Conservation (phyloP, 78 protist genomes). For the Chrysochromulina tobinii region DNA sequence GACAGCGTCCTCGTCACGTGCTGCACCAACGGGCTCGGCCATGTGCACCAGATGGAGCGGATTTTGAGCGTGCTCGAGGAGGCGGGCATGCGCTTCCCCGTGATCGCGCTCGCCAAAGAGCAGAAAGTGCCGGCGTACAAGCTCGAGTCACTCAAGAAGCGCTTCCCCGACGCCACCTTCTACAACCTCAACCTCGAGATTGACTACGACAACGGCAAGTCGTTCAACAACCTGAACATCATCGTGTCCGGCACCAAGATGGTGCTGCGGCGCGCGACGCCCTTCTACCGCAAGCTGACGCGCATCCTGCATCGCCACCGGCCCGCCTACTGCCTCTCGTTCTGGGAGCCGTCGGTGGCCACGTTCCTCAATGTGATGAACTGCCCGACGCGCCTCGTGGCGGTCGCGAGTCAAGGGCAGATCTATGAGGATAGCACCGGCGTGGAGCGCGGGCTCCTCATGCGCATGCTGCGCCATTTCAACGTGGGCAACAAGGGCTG, state of each 20-base stretch:
- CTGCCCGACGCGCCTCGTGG: not conserved
- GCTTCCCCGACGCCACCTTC: not conserved
- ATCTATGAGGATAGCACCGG: not conserved
- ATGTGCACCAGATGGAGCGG: slow-evolving; percentile 16
- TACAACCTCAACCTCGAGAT: not conserved
- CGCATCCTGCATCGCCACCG: not conserved
- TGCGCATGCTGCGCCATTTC: not conserved
- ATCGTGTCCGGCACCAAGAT: not conserved
- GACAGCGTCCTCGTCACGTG: not conserved
- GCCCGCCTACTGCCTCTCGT: not conserved
- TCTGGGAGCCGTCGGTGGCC: not conserved
- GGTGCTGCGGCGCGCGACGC: not conserved
- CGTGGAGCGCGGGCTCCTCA: not conserved
- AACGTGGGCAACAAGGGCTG: not conserved
- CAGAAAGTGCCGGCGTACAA: not conserved
- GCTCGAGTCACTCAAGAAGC: not conserved
- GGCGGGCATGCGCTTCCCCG: not conserved
- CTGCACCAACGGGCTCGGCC: slow-evolving; percentile 25
- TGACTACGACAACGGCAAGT: slow-evolving; percentile 10
- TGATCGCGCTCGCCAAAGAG: slow-evolving; percentile 16
- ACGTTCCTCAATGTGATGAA: not conserved
- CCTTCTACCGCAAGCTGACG: not conserved
- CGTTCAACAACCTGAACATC: not conserved
- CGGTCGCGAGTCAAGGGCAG: not conserved
- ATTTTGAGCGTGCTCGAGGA: not conserved